These are phyloP conservation scores for Aspergillus cristatus DNA, from an alignment of 495 filamentous ascomycete genomes.

Conservation along the genomic window DNA sequence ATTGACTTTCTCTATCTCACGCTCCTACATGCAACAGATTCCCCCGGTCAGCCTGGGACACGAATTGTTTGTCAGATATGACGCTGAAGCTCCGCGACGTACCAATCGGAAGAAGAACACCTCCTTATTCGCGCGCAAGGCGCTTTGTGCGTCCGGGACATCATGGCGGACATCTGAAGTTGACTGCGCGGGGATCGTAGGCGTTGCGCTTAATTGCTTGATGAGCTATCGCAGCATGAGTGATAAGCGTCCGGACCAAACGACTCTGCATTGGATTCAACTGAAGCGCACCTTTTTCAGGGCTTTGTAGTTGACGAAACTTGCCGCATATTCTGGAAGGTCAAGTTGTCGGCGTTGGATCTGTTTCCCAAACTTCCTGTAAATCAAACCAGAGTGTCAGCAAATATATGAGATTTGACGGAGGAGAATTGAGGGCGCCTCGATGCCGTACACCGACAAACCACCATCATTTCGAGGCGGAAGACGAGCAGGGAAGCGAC, in stretches of 20 bases:
- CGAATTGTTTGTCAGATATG: too few species aligned
- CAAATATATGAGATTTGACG: neutral
- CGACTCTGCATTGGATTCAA: neutral
- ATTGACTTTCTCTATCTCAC: slow-evolving; percentile 97
- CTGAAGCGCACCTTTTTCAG: slow-evolving; percentile 72
- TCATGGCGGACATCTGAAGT: slow-evolving; percentile 41
- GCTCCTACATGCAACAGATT: slow-evolving; percentile 51
- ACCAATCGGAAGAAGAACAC: slow-evolving; percentile 98
- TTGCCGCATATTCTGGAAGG: slow-evolving; percentile 96
- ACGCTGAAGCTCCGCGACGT: slow-evolving; percentile 6
- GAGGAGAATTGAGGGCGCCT: neutral
- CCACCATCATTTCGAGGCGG: too few species aligned
- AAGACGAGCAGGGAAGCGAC: too few species aligned
- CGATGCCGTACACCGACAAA: too few species aligned
- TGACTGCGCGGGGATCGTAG: slow-evolving; percentile 67
- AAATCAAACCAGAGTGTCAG: slow-evolving; percentile 7
- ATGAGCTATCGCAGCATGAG: slow-evolving; percentile 60
- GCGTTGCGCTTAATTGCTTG: slow-evolving; percentile 90
- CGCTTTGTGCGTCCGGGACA: slow-evolving; percentile 65
- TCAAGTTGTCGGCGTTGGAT: slow-evolving; percentile 98
- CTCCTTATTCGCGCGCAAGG: slow-evolving; percentile 94
- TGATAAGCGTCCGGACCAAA: slow-evolving; percentile 8
- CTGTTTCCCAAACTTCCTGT: slow-evolving; percentile 98
- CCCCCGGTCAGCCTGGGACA: too few species aligned
- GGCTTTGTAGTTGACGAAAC: slow-evolving; percentile 98